Evolutionary conservation across 495 filamentous ascomycete genomes (phyloP).

Genomic region (Penicillium chermesinum): DNA sequence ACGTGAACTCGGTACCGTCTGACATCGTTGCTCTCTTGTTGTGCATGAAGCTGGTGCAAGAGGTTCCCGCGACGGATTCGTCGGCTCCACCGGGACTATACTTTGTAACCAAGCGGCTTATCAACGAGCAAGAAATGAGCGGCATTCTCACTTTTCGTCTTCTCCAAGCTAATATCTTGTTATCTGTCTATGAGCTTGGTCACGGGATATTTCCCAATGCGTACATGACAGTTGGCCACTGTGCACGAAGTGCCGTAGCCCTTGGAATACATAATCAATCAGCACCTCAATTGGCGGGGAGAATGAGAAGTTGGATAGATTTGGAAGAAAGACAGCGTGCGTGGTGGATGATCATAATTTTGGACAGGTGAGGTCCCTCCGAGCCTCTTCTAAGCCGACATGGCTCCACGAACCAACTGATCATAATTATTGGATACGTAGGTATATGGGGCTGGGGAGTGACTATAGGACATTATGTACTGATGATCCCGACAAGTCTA

Average conservation of each 20-base stretch:
- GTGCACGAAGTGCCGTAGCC: background rate
- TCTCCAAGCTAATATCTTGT: background rate
- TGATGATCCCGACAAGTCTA: background rate
- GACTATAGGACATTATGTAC: background rate
- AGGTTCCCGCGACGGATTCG: too few species aligned
- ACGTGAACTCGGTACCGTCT: background rate
- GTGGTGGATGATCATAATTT: slow-evolving; percentile 1
- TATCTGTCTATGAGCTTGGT: background rate
- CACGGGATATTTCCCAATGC: background rate
- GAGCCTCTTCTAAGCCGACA: too few species aligned
- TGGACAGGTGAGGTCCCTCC: background rate
- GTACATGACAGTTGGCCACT: background rate
- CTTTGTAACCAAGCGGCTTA: background rate
- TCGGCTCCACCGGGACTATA: background rate
- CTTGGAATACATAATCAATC: slow-evolving; percentile 1
- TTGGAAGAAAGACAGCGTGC: slow-evolving; percentile 1
- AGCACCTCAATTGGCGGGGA: background rate
- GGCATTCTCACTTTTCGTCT: background rate
- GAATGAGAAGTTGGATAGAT: background rate
- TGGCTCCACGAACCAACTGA: too few species aligned
- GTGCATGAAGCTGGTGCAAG: background rate
- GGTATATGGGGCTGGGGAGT: background rate
- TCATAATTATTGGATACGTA: background rate
- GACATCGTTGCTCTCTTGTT: background rate
- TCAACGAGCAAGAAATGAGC: background rate